phyloP scores from a whole-genome alignment of 1,284 basidiomycete genomes.

The Trametes polyzona region DNA sequence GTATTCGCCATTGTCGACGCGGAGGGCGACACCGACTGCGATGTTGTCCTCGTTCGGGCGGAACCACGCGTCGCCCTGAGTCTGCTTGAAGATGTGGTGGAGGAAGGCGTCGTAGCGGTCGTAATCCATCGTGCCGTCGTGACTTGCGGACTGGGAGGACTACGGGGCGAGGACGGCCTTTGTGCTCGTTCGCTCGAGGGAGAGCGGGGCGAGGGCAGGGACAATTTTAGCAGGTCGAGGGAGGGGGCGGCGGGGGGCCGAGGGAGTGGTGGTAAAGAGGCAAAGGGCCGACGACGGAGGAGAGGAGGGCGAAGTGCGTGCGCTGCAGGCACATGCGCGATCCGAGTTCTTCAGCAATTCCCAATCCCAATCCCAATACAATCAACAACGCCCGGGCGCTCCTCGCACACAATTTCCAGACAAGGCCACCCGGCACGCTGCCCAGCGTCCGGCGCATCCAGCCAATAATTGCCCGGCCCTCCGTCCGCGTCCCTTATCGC shows the following conservation, averaged over 20 bases:
- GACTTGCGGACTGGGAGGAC: conserved; percentile 7
- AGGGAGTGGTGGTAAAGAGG: conserved; percentile 20
- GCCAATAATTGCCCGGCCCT: not conserved
- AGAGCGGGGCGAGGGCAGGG: conserved; percentile 1
- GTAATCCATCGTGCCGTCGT: conserved; percentile 43
- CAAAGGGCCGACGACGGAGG: conserved; percentile 15
- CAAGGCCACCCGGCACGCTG: not conserved
- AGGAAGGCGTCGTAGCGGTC: conserved; percentile 55
- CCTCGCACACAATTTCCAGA: not conserved
- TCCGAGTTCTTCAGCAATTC: conserved; percentile 5
- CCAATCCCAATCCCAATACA: too few species aligned
- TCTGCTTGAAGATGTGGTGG: conserved; percentile 60
- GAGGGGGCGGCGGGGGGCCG: conserved; percentile 6
- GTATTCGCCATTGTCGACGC: conserved; percentile 61
- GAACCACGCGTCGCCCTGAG: conserved; percentile 63
- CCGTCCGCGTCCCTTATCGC: conserved; percentile 7
- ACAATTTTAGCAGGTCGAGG: conserved; percentile 11
- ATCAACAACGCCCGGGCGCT: not conserved
- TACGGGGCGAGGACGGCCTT: conserved; percentile 14
- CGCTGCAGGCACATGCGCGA: conserved; percentile 11
- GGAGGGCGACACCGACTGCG: conserved; percentile 67
- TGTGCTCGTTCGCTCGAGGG: conserved; percentile 6
- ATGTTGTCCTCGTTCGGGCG: conserved; percentile 53
- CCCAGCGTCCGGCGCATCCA: not conserved
- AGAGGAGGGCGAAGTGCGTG: conserved; percentile 15